Evolutionary conservation across 805 yeast species (phyloP).

Genomic region (Suhomyces canberraensis): DNA sequence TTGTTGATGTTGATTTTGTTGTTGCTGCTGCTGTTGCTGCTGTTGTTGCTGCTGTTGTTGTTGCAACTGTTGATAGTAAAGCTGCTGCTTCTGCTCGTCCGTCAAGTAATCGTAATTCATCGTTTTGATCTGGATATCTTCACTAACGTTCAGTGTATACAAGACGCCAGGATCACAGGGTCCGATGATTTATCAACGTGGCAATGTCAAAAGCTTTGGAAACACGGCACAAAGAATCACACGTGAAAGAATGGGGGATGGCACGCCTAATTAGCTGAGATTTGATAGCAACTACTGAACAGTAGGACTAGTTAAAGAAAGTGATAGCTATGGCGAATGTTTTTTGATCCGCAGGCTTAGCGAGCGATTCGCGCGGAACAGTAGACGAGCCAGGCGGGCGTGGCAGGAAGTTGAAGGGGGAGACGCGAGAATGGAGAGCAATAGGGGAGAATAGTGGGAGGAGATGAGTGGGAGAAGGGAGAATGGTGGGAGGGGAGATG

Average conservation of each 20-base stretch:
- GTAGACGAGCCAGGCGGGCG: neutral
- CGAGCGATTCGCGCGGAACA: neutral
- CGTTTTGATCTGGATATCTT: neutral
- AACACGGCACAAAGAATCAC: too few species aligned
- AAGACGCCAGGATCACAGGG: too few species aligned
- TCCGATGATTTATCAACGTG: too few species aligned
- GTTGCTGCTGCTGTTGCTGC: conserved; percentile 24
- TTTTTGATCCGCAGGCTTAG: neutral
- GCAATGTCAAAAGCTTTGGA: too few species aligned
- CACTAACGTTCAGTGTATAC: too few species aligned
- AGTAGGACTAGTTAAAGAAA: neutral
- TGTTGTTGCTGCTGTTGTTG: conserved; percentile 20
- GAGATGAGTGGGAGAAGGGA: too few species aligned
- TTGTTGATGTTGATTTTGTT: conserved; percentile 13
- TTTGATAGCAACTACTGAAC: too few species aligned
- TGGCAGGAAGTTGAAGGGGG: neutral
- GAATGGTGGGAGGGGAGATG: too few species aligned
- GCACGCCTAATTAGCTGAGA: too few species aligned
- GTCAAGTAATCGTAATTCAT: conserved; percentile 30
- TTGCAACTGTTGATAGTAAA: conserved; percentile 24
- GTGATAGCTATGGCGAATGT: neutral
- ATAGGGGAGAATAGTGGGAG: too few species aligned
- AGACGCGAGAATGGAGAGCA: neutral
- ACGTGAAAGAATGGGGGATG: too few species aligned
- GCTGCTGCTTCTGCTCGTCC: conserved; percentile 31